Percentiles rank a stretch among this genome's conserved stretches.
Conservation (phyloP, 2,329 filamentous ascomycete species). For the Chalaropsis ovoidea region DNA sequence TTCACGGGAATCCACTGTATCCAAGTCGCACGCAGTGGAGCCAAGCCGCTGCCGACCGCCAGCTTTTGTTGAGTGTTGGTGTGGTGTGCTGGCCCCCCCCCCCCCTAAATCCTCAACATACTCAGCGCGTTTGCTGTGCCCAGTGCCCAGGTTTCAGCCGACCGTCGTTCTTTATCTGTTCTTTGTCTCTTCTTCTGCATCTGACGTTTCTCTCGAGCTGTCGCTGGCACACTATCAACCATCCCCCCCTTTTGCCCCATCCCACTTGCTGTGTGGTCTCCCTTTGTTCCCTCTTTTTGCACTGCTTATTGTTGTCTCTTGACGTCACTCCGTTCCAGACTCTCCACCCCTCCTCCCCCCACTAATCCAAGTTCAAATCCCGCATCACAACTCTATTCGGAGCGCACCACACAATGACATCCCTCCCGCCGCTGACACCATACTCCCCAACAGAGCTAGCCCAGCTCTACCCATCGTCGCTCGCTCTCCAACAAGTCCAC, state of each 20-base stretch:
- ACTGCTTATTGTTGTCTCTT: not conserved
- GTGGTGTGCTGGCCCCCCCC: not conserved
- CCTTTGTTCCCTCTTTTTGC: not conserved
- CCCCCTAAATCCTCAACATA: not conserved
- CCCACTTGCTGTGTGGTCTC: not conserved
- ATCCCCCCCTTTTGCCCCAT: not conserved
- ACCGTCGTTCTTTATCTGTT: not conserved
- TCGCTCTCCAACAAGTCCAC: conserved; percentile 84
- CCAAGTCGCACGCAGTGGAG: not conserved
- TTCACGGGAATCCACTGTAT: not conserved
- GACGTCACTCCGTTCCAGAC: not conserved
- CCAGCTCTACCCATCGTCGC: conserved; percentile 64
- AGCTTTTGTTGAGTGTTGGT: conserved; percentile 1
- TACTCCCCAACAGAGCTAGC: conserved; percentile 75
- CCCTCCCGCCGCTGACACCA: conserved; percentile 59
- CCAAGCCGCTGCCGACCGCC: not conserved
- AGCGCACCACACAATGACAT: conserved; percentile 55
- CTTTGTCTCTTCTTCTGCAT: not conserved
- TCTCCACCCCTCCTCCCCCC: not conserved
- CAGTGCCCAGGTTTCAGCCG: not conserved
- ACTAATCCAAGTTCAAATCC: not conserved
- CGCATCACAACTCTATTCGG: not conserved
- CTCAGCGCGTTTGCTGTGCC: not conserved
- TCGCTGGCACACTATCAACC: not conserved
- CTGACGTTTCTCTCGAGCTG: not conserved